Evolutionary conservation across 306 rosid genomes (phyloP).

Genomic region (Vachellia pachyceras): DNA sequence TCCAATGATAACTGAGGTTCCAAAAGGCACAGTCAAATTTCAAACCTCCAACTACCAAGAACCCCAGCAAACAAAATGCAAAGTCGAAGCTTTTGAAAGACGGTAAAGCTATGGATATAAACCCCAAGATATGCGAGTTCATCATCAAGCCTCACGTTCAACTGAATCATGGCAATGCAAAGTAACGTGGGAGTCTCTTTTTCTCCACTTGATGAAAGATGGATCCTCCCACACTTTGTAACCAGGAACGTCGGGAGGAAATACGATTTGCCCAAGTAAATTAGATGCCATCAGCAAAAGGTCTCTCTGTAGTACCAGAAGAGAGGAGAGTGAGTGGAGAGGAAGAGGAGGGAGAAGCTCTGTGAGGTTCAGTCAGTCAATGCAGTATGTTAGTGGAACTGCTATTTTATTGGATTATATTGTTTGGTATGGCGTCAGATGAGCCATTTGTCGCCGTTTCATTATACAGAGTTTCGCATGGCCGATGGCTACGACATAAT

Average conservation of each 20-base stretch:
- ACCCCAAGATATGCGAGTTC: neutral
- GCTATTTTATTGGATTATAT: neutral
- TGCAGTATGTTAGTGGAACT: neutral
- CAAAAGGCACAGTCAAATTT: neutral
- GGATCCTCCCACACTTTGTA: constrained; percentile 90
- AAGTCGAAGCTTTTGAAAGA: neutral
- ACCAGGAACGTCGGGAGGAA: constrained; percentile 58
- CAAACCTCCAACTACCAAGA: constrained; percentile 8
- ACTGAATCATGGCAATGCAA: constrained; percentile 89
- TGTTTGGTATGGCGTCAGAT: neutral
- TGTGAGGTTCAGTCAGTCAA: neutral
- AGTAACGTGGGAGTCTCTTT: constrained; percentile 85
- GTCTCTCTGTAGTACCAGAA: neutral
- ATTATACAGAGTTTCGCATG: neutral
- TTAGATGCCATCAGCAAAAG: constrained; percentile 44
- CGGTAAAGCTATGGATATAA: neutral
- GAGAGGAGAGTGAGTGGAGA: neutral
- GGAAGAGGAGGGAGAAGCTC: neutral
- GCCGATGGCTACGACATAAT: neutral
- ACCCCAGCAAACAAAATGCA: neutral
- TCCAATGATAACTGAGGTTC: neutral
- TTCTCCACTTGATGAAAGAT: constrained; percentile 86
- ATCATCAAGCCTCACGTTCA: constrained; percentile 58
- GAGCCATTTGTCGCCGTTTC: neutral
- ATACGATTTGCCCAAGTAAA: constrained; percentile 56